Base-by-base conservation (phyloP, 75 land plant species). In the Pinus taeda region DNA sequence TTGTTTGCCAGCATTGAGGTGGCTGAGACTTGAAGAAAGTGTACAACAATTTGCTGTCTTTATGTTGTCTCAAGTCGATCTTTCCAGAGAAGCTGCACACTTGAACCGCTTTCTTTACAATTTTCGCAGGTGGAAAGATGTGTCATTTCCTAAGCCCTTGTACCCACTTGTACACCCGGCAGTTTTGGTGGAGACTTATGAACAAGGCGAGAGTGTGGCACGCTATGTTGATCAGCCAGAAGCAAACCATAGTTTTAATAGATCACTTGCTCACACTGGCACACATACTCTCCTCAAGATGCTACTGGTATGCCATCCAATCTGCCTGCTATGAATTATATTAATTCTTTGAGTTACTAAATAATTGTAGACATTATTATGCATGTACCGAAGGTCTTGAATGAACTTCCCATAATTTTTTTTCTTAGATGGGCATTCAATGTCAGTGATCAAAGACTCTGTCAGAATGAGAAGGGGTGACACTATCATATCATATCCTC, bases 91-190 rank as follows among this genome's bases (percentile, higher is more conserved):
- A 78, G 95, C 93, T 73, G 93, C 97, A n/a, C 91, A 94, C 71
- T 74, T 94, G 82, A 94, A 93, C 78, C 89, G 95, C 3, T 94
- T 93, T 78, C 77, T 83, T 42, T 94, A 94, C 74, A 94, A 94
- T 75, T 94, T 94, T 64, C 83, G 97, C 15, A 83, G 80, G 29
- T 92, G 91, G 97, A 94, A 93, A 76, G 90, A 93, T 81, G 95
- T 90, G 6, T 94, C 95, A 22, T 94, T 94, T 75, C 97, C 97
- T 15, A 90, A 83, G 83, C 97, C 97, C 26, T 26, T 94, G 57
- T 94, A 94, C 80, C 97, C 97, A 6, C 83, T 92, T 62, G 97
- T 94, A 49, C 97, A 94, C 75, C 97, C 97, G 49, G 95, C 93
- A 26, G 97, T 94, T 30, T 74, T 94, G 71, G 97, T 94, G 39